Conservation (phyloP, 116 monocot genomes). For the Trichopus zeylanicus region DNA sequence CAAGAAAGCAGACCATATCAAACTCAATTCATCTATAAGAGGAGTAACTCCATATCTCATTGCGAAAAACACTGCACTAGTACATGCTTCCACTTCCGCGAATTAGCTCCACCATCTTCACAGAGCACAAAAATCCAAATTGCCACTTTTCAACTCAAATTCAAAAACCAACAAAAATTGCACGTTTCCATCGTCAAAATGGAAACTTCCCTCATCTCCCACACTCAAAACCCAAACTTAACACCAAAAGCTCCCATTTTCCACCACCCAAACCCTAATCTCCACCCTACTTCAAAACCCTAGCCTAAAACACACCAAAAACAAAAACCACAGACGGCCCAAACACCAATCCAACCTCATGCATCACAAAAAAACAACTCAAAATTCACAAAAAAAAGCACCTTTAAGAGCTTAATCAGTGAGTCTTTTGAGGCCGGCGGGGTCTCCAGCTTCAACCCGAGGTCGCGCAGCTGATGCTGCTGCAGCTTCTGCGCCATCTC, state of each 20-base stretch:
- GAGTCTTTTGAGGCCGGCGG: constrained; percentile 73
- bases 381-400: not conserved
- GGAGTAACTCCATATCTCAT: not conserved
- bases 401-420: constrained; percentile 80
- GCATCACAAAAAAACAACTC: no score
- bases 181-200: no score
- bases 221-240: not conserved
- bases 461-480: constrained; percentile 70
- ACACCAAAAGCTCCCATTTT: not conserved
- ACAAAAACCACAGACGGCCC: not conserved
- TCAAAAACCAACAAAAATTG: constrained; percentile 1
- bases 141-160: not conserved
- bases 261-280: not conserved
- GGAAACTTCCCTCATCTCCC: not conserved
- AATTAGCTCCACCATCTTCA: no score
- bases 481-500: constrained; percentile 73
- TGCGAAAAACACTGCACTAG: not conserved
- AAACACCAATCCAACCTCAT: not conserved
- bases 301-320: not conserved
- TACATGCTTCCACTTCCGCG: no score
- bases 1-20: no score
- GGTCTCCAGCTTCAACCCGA: constrained; percentile 71
- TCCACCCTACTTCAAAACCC: not conserved
- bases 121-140: not conserved
- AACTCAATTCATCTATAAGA: no score